These are phyloP conservation scores for Oldenlandia corymbosa DNA, from an alignment of 257 asterid genomes.

Conservation along the genomic window DNA sequence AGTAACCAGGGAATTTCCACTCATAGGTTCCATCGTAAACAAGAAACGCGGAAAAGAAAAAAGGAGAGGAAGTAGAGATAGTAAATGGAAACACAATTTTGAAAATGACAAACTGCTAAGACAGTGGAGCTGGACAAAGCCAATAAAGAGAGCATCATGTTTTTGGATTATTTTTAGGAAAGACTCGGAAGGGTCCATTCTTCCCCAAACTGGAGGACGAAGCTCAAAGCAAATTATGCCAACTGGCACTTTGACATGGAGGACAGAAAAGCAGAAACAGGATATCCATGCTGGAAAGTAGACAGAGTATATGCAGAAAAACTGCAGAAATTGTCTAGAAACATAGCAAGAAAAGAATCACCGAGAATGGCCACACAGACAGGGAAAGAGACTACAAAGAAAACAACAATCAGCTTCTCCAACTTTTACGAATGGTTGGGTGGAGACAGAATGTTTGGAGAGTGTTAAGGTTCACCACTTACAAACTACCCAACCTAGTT, in stretches of 20 bases:
- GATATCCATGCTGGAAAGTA: too few species aligned
- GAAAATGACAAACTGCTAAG: too few species aligned
- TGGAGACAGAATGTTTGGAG: not conserved
- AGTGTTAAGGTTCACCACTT: not conserved
- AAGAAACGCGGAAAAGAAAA: too few species aligned
- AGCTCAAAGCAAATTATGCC: not conserved
- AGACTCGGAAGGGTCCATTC: not conserved
- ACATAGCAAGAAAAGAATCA: not conserved
- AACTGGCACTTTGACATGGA: too few species aligned
- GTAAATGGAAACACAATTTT: too few species aligned
- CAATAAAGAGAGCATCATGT: not conserved
- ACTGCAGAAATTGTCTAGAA: too few species aligned
- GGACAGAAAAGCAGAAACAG: too few species aligned
- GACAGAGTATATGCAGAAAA: too few species aligned
- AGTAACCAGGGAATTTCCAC: too few species aligned
- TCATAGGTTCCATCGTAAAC: too few species aligned
- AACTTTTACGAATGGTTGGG: not conserved
- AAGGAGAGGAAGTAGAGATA: too few species aligned
- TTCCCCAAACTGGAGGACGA: not conserved
- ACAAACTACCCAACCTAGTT: not conserved
- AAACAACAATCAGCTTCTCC: not conserved
- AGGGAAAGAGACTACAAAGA: too few species aligned
- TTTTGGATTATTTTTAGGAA: not conserved
- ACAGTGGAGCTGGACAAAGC: not conserved
- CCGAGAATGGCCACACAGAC: not conserved